Base-by-base conservation (phyloP, 176 grass and related monocot species). In the Stipa capillata region DNA sequence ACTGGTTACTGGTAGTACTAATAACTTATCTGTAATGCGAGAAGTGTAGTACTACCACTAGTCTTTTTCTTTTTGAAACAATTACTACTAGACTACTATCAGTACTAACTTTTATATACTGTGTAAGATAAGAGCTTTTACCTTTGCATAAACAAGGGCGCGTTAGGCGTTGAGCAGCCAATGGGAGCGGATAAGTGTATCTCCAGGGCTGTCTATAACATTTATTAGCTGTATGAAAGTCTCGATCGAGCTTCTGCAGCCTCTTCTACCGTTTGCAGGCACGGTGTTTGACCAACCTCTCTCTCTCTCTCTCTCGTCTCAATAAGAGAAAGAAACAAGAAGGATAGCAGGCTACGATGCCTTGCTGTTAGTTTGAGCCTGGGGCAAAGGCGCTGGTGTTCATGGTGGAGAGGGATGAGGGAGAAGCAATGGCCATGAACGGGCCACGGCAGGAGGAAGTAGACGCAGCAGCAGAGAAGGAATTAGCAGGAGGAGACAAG, bases 401-500 rank as follows among this genome's bases (percentile, higher is more conserved):
- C 44, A 89, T 89, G 87, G 87, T 85, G 62, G 77, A 89, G 76
- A 74, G 25, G 81, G 52, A 61, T n/a, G n/a, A n/a, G n/a, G n/a
- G n/a, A n/a, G n/a, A n/a, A n/a, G n/a, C n/a, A n/a, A n/a, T n/a
- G n/a, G n/a, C n/a, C n/a, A n/a, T n/a, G n/a, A n/a, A n/a, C n/a
- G n/a, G n/a, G n/a, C n/a, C n/a, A n/a, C 5, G 0, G 15, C 5
- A n/a, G 85, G 31, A 40, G 81, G 37, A 70, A 40, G 37, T n/a
- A n/a, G n/a, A n/a, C n/a, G 72, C 54, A 0, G 63, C 77, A 25
- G 71, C 24, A 4, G 68, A 72, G 37, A 58, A 12, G n/a, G 42
- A 75, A 48, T 16, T 1, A 5, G 17, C 8, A 8, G 82, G 1
- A 12, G 11, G n/a, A 18, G 78, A 14, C 36, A 45, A 77, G 0